Percentiles rank a stretch among this genome's conserved stretches.
phyloP scores from a whole-genome alignment of 192 early-diverging fungal species.

The Backusella australiensis region DNA sequence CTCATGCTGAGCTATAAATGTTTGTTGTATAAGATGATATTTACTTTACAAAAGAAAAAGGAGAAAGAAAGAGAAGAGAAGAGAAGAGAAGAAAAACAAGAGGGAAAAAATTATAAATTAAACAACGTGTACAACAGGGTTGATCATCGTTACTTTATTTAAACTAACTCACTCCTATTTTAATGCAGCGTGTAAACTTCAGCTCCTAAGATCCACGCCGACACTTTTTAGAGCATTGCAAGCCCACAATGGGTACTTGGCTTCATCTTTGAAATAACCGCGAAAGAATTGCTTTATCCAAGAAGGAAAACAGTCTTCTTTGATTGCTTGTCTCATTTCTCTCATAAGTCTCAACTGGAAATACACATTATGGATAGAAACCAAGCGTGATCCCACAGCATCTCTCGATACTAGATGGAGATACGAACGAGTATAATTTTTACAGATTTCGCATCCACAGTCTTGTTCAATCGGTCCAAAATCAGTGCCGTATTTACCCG shows the following conservation, averaged over 20 bases:
- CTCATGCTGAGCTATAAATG: slow-evolving; percentile 28
- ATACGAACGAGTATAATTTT: slow-evolving; percentile 73
- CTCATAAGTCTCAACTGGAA: slow-evolving; percentile 84
- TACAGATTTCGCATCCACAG: slow-evolving; percentile 76
- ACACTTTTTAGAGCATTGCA: slow-evolving; percentile 71
- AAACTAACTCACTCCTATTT: neutral
- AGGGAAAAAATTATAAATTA: neutral
- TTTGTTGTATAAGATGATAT: neutral
- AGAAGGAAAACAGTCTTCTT: slow-evolving; percentile 63
- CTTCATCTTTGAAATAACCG: slow-evolving; percentile 57
- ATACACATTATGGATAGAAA: slow-evolving; percentile 82
- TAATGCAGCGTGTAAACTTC: neutral
- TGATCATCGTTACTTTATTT: neutral
- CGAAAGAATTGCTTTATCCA: slow-evolving; percentile 71
- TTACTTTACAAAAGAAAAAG: neutral
- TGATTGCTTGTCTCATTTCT: slow-evolving; percentile 70
- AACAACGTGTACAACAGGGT: neutral
- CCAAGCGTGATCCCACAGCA: slow-evolving; percentile 76
- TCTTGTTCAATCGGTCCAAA: slow-evolving; percentile 71
- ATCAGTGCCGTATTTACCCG: slow-evolving; percentile 63
- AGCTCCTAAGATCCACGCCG: slow-evolving; percentile 51
- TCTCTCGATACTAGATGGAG: slow-evolving; percentile 66
- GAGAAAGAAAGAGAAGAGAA: neutral
- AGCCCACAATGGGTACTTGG: slow-evolving; percentile 68
- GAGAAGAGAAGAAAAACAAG: neutral